Evolutionary conservation across 768 basidiomycete genomes (phyloP), one percentile per base, ranked within the genome.

Genomic region (Lactifluus echinatus): DNA sequence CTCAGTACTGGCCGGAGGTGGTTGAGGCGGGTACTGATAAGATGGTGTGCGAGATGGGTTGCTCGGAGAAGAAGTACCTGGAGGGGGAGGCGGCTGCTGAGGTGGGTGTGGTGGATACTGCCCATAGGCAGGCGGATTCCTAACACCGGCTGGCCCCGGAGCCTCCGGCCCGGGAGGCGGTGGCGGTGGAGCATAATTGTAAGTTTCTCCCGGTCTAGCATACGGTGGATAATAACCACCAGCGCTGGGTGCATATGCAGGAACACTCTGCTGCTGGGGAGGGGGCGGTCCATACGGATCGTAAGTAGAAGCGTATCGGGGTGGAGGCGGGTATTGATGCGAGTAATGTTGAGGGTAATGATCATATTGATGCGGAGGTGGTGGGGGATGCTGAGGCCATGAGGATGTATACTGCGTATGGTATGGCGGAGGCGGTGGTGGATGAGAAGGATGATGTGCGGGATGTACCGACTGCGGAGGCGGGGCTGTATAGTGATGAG

Each of bases 401-500:
- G 57, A 53, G 2, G 57, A 59, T 17, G 57, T 11, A 19, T 62
- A 60, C 36, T 54, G 57, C 10, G 47, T 21, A 33, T 53, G 57
- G 29, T 60, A 53, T 14, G 60, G 52, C 8, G 51, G 51, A 8
- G 60, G 57, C 8, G 60, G 50, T 7, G 61, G 61, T 10, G 53
- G 56, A 34, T 55, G 61, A 14, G 39, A 15, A 17, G 53, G 58
- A 40, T 57, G 46, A 31, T 60, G 62, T n/a, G 50, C 31, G 26
- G 59, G 60, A 45, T 63, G 61, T 10, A 60, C 53, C 10, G 62
- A 43, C 23, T 61, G 62, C 26, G 58, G 61, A 5, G 57, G 57
- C 6, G 61, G 53, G 5, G 57, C 53, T 8, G 50, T 37, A 31
- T 61, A 63, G 29, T 60, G 54, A 15, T 53, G 54, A 23, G 62